Conservation (phyloP, 78 protist species). For the Speleostelium caveatum region DNA sequence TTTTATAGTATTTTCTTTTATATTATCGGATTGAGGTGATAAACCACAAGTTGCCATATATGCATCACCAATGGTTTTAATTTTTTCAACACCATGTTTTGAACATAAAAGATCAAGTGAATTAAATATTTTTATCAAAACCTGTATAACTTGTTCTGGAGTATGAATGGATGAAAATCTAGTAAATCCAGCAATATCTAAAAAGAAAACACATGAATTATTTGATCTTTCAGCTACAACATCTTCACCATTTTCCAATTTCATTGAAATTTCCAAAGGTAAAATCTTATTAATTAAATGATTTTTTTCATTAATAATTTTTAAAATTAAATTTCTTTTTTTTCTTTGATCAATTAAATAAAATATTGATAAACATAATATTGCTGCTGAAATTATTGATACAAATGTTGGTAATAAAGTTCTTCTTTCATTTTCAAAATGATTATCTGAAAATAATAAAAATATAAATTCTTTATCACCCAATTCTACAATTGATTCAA, state of each 20-base stretch:
- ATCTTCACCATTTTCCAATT: conserved; percentile 59
- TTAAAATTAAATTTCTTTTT: not conserved
- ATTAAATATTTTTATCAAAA: conserved; percentile 84
- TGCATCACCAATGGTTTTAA: conserved; percentile 90
- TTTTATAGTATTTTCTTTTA: not conserved
- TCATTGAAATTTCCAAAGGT: conserved; percentile 52
- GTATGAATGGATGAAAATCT: conserved; percentile 49
- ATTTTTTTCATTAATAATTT: conserved; percentile 47
- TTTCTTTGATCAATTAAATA: conserved; percentile 37
- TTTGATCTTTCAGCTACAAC: conserved; percentile 29
- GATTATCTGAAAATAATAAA: not conserved
- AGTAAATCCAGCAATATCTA: conserved; percentile 91
- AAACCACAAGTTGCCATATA: conserved; percentile 77
- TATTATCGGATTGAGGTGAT: conserved; percentile 24
- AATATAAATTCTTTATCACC: conserved; percentile 16
- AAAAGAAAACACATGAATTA: conserved; percentile 76
- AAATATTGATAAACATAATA: not conserved
- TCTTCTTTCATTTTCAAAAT: conserved; percentile 17
- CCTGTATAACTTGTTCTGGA: conserved; percentile 75
- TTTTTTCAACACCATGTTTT: conserved; percentile 85
- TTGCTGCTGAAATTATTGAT: not conserved
- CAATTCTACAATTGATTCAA: not conserved
- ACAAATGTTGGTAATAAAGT: conserved; percentile 33
- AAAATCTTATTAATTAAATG: conserved; percentile 47
- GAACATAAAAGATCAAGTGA: conserved; percentile 74